Conservation (phyloP, 805 yeast species). For the Yamadazyma phyllophila region DNA sequence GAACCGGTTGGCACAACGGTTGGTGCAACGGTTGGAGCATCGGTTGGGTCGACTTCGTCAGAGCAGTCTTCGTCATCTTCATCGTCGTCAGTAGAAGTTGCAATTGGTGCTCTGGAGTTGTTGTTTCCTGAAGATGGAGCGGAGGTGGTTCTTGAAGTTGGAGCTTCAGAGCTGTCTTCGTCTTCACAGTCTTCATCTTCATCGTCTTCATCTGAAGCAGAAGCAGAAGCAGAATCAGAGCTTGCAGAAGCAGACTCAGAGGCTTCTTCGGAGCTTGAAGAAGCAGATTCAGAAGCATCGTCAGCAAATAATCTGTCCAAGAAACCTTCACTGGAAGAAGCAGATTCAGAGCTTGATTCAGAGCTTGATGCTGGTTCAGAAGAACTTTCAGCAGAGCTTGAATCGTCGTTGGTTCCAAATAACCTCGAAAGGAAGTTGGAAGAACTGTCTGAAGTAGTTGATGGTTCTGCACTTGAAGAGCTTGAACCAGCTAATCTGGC, state of each 20-base stretch:
- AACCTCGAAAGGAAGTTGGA: conserved; percentile 6
- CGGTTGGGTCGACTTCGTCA: conserved; percentile 11
- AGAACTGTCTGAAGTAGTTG: not conserved
- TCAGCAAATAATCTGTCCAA: not conserved
- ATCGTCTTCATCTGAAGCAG: conserved; percentile 5
- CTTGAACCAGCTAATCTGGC: conserved; percentile 3
- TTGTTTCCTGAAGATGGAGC: not conserved
- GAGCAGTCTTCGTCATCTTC: conserved; percentile 17
- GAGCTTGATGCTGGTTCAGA: not conserved
- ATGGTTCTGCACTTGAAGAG: conserved; percentile 4
- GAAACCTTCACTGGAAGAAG: not conserved
- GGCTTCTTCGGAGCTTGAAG: not conserved
- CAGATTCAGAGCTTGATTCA: conserved; percentile 3
- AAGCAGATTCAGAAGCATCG: not conserved
- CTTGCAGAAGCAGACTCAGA: no score
- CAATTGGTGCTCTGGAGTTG: conserved; percentile 1
- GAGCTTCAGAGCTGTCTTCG: conserved; percentile 4
- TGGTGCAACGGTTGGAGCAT: not conserved
- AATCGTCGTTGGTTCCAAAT: conserved; percentile 5
- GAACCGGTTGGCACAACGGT: not conserved
- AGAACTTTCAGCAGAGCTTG: not conserved
- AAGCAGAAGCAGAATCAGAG: conserved; percentile 1
- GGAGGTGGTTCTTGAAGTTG: not conserved
- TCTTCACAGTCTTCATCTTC: conserved; percentile 14
- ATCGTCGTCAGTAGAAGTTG: conserved; percentile 11